These are phyloP conservation scores for Loxodes magnus DNA, from an alignment of 73 alveolate species.

Conservation along the genomic window DNA sequence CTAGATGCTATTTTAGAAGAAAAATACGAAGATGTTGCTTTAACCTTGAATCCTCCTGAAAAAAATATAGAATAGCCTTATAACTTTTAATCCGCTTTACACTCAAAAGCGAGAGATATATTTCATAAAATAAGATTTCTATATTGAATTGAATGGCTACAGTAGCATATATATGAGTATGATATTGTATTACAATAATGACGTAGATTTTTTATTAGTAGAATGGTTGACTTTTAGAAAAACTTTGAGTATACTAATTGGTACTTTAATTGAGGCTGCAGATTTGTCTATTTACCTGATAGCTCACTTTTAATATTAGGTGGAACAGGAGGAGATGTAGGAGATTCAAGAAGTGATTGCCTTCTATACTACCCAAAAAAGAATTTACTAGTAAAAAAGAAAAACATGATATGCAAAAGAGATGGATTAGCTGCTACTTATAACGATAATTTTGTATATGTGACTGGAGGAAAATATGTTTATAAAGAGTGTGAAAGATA, in stretches of 20 bases:
- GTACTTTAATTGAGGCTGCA: conserved; percentile 7
- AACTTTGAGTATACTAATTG: background rate
- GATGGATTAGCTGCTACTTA: conserved; percentile 5
- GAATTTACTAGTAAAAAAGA: background rate
- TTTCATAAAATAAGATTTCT: no score
- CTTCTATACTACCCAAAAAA: background rate
- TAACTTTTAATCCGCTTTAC: no score
- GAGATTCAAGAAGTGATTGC: background rate
- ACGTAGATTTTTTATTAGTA: background rate
- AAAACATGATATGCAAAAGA: conserved; percentile 3
- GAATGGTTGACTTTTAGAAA: background rate
- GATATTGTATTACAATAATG: background rate
- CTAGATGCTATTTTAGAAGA: background rate
- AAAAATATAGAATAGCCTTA: no score
- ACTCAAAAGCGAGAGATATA: no score
- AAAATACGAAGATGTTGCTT: no score
- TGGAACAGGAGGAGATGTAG: background rate
- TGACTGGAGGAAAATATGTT: background rate
- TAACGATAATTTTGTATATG: background rate
- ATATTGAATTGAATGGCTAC: conserved; percentile 6
- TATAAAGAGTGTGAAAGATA: conserved; percentile 3
- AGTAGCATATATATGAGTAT: background rate
- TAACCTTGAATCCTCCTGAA: no score
- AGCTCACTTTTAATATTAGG: background rate
- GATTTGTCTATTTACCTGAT: background rate